Conservation (phyloP, 1,139 yeast genomes). For the Yamadazyma dushanensis region DNA sequence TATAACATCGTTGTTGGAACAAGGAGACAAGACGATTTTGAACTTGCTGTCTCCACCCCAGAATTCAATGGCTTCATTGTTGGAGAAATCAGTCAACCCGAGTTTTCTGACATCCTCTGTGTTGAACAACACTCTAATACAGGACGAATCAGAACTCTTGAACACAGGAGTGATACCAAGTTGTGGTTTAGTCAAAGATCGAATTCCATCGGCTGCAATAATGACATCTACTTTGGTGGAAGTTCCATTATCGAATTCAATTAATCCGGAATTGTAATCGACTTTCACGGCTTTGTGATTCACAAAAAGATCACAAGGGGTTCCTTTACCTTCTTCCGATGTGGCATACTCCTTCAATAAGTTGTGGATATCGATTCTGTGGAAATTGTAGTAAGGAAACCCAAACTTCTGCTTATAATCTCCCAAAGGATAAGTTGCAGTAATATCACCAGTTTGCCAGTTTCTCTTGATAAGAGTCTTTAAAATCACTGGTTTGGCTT, state of each 20-base stretch:
- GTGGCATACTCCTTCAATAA: conserved; percentile 19
- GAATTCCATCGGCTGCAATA: conserved; percentile 40
- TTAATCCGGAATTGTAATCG: conserved; percentile 22
- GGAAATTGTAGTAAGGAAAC: conserved; percentile 21
- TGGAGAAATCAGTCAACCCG: conserved; percentile 17
- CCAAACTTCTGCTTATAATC: conserved; percentile 25
- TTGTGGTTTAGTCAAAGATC: conserved; percentile 24
- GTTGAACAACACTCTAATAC: conserved; percentile 21
- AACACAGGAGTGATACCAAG: conserved; percentile 21
- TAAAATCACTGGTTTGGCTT: conserved; percentile 25
- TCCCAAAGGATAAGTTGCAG: conserved; percentile 18
- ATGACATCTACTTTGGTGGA: conserved; percentile 29
- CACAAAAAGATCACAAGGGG: conserved; percentile 20
- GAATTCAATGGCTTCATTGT: conserved; percentile 27
- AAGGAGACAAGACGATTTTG: conserved; percentile 28
- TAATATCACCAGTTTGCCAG: conserved; percentile 23
- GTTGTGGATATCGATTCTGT: conserved; percentile 24
- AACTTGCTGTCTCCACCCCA: conserved; percentile 25
- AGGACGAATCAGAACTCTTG: conserved; percentile 19
- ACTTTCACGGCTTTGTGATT: conserved; percentile 22
- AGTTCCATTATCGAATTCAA: conserved; percentile 23
- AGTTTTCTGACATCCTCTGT: conserved; percentile 19
- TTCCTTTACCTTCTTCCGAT: conserved; percentile 17
- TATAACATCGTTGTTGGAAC: conserved; percentile 24
- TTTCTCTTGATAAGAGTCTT: conserved; percentile 21